Conservation (phyloP, 2,329 filamentous ascomycete species). For the Penicillium psychrosexuale region DNA sequence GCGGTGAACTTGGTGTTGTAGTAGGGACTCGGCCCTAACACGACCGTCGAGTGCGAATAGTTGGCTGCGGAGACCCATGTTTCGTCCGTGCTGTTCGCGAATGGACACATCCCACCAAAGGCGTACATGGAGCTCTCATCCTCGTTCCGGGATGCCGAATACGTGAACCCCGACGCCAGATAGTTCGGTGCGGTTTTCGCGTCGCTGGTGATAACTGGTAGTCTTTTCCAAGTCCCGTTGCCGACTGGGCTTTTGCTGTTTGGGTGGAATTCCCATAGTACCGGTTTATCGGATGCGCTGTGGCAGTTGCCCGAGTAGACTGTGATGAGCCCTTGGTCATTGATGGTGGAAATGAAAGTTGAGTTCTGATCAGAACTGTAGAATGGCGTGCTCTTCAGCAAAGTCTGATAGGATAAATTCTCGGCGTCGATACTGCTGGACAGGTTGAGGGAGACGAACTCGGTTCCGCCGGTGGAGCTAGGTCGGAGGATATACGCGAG, state of each 20-base stretch:
- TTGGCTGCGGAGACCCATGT: conserved; percentile 67
- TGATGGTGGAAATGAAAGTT: conserved; percentile 70
- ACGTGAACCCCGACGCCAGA: conserved; percentile 62
- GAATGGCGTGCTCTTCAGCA: conserved; percentile 30
- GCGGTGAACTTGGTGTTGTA: conserved; percentile 30
- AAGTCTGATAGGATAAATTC: conserved; percentile 33
- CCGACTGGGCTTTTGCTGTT: conserved; percentile 41
- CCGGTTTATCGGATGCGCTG: conserved; percentile 47
- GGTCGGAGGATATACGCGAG: conserved; percentile 70
- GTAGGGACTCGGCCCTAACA: conserved; percentile 47
- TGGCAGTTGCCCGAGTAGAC: conserved; percentile 74
- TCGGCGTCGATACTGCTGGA: conserved; percentile 55
- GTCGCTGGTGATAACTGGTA: conserved; percentile 35
- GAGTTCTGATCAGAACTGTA: conserved; percentile 43
- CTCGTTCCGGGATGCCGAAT: conserved; percentile 56
- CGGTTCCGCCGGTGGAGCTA: conserved; percentile 43
- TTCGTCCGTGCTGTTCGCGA: conserved; percentile 38
- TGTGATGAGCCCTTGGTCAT: conserved; percentile 65
- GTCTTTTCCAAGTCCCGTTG: conserved; percentile 56
- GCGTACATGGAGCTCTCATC: conserved; percentile 57
- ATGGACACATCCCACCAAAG: conserved; percentile 89
- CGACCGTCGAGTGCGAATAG: conserved; percentile 80
- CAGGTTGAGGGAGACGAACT: conserved; percentile 65
- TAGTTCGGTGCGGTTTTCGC: conserved; percentile 51
- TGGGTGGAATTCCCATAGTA: conserved; percentile 67